These are phyloP conservation scores for Serpula lacrymans DNA, from an alignment of 768 basidiomycete species.

Conservation along the genomic window DNA sequence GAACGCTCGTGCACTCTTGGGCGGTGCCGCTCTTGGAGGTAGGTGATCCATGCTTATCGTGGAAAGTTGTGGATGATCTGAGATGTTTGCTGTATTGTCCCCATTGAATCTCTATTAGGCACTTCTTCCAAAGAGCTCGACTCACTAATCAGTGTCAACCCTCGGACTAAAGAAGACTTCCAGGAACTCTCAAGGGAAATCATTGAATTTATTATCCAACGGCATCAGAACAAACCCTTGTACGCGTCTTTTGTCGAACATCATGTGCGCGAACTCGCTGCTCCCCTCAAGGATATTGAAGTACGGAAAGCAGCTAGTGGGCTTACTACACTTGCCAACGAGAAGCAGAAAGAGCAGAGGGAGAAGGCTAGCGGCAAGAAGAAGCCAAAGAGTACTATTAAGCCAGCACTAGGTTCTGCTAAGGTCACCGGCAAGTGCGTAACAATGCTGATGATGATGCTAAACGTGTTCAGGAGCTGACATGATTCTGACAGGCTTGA, in stretches of 20 bases:
- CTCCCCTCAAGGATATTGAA: slow-evolving; percentile 84
- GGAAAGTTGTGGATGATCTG: neutral
- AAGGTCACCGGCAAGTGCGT: slow-evolving; percentile 66
- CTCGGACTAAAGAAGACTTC: slow-evolving; percentile 90
- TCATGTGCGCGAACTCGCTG: slow-evolving; percentile 70
- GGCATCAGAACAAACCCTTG: slow-evolving; percentile 78
- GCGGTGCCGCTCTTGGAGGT: slow-evolving; percentile 67
- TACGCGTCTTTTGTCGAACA: slow-evolving; percentile 84
- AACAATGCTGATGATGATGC: neutral
- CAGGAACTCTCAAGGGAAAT: slow-evolving; percentile 68
- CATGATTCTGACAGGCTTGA: slow-evolving; percentile 53
- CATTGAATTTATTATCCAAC: slow-evolving; percentile 70
- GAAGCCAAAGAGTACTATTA: slow-evolving; percentile 67
- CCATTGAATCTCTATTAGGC: slow-evolving; percentile 35
- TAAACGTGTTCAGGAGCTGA: slow-evolving; percentile 16
- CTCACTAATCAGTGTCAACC: slow-evolving; percentile 70
- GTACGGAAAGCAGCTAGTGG: slow-evolving; percentile 84
- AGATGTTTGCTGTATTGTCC: neutral
- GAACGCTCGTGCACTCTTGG: slow-evolving; percentile 80
- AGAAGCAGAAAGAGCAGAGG: slow-evolving; percentile 89
- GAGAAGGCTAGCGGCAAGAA: slow-evolving; percentile 89
- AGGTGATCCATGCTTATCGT: slow-evolving; percentile 13
- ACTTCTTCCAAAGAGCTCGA: slow-evolving; percentile 70
- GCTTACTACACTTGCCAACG: slow-evolving; percentile 85
- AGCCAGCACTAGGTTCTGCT: slow-evolving; percentile 71